Evolutionary conservation across 164 flowering plant genomes (phyloP).

Genomic region (Magnolia officinalis): DNA sequence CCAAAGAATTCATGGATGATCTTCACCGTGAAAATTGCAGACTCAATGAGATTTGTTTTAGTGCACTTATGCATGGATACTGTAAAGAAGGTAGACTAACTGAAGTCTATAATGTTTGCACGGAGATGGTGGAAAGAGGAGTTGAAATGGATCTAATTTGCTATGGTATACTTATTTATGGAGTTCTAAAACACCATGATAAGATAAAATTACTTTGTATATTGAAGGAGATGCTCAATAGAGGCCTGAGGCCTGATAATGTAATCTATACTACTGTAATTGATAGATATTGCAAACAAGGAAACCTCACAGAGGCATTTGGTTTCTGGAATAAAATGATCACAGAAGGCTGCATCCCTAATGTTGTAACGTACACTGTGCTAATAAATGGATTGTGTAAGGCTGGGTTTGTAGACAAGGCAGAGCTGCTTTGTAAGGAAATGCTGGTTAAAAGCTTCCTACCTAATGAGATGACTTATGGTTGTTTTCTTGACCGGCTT

Average conservation of each 20-base stretch:
- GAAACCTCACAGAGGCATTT: conserved; percentile 56
- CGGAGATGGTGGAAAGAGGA: conserved; percentile 63
- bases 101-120: conserved; percentile 54
- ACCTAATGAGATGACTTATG: conserved; percentile 73
- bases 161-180: conserved; percentile 69
- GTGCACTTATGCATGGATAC: conserved; percentile 68
- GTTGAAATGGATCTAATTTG: conserved; percentile 68
- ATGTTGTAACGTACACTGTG: conserved; percentile 73
- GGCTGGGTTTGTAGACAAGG: conserved; percentile 60
- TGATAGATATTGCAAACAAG: conserved; percentile 56
- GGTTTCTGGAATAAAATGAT: conserved; percentile 68
- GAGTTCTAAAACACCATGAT: conserved; percentile 42
- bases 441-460: conserved; percentile 45
- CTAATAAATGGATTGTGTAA: conserved; percentile 74
- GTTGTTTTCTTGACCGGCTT: conserved; percentile 70
- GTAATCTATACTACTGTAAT: conserved; percentile 74
- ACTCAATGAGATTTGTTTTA: conserved; percentile 73
- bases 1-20: conserved; percentile 65
- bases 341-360: conserved; percentile 60
- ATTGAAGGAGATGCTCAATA: conserved; percentile 57
- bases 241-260: conserved; percentile 63
- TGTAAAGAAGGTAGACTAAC: conserved; percentile 71
- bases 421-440: conserved; percentile 59
- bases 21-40: conserved; percentile 44
- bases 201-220: conserved; percentile 24